Evolutionary conservation across 495 filamentous ascomycete genomes (phyloP).

Genomic region (Xylaria acuta): DNA sequence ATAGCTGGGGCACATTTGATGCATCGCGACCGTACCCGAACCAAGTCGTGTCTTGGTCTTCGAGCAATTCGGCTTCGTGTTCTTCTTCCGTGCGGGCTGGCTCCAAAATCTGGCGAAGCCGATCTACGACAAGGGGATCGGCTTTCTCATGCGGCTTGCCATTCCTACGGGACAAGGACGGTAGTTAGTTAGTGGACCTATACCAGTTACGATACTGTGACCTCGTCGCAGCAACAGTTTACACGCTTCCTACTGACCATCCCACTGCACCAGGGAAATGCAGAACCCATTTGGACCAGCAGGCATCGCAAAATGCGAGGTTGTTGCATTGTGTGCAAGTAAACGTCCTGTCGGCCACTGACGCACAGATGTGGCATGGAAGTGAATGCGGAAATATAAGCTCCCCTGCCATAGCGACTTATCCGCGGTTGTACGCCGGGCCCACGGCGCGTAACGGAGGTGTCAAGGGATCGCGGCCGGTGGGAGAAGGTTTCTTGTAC

Average conservation of each 20-base stretch:
- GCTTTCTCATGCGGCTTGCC: slow-evolving; percentile 44
- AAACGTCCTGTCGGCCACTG: slow-evolving; percentile 35
- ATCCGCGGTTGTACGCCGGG: slow-evolving; percentile 3
- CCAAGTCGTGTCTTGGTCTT: slow-evolving; percentile 57
- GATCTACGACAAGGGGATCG: slow-evolving; percentile 35
- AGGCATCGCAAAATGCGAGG: slow-evolving; percentile 51
- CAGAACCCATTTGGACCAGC: slow-evolving; percentile 46
- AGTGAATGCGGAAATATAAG: slow-evolving; percentile 31
- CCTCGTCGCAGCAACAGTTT: not conserved
- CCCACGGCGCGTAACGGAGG: slow-evolving; percentile 15
- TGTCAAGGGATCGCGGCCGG: slow-evolving; percentile 4
- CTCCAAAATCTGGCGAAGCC: slow-evolving; percentile 42
- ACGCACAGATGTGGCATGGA: slow-evolving; percentile 41
- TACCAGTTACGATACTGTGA: not conserved
- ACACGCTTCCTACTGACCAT: slow-evolving; percentile 33
- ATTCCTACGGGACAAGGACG: slow-evolving; percentile 20
- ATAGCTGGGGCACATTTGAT: slow-evolving; percentile 41
- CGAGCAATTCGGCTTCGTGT: slow-evolving; percentile 39
- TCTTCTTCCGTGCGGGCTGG: slow-evolving; percentile 35
- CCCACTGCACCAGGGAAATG: slow-evolving; percentile 44
- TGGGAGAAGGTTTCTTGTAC: slow-evolving; percentile 23
- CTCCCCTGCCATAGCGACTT: slow-evolving; percentile 34
- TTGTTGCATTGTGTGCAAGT: slow-evolving; percentile 48
- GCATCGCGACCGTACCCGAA: slow-evolving; percentile 51
- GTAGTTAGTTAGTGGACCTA: slow-evolving; percentile 19